Conservation (phyloP, 495 filamentous ascomycete genomes). For the Aspergillus bertholletiae region DNA sequence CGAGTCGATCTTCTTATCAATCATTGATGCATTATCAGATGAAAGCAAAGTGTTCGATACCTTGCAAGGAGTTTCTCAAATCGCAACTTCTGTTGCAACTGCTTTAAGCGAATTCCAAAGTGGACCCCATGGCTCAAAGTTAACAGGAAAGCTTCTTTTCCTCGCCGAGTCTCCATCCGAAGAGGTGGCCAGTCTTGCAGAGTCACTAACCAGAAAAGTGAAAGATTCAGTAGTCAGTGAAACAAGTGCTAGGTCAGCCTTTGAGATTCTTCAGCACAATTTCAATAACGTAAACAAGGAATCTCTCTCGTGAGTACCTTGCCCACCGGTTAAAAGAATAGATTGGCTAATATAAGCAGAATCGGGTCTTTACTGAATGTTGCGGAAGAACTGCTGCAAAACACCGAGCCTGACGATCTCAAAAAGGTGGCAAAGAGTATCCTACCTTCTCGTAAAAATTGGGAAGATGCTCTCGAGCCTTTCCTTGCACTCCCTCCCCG, state of each 20-base stretch:
- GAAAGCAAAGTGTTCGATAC: constrained; percentile 28
- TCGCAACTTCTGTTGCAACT: constrained; percentile 33
- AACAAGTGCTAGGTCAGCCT: constrained; percentile 33
- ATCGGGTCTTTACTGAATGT: constrained; percentile 52
- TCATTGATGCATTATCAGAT: constrained; percentile 34
- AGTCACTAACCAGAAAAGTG: constrained; percentile 37
- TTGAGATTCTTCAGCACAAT: constrained; percentile 50
- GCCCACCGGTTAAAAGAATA: not conserved
- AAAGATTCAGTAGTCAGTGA: constrained; percentile 36
- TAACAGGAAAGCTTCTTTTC: constrained; percentile 54
- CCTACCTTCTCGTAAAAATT: constrained; percentile 45
- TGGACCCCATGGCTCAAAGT: constrained; percentile 44
- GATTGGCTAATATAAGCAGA: constrained; percentile 28
- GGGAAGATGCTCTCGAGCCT: constrained; percentile 50
- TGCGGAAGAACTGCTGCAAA: constrained; percentile 48
- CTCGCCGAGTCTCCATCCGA: constrained; percentile 55
- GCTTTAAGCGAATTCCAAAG: constrained; percentile 36
- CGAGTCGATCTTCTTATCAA: constrained; percentile 38
- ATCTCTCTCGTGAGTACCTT: constrained; percentile 49
- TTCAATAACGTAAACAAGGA: constrained; percentile 47
- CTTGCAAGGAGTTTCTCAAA: constrained; percentile 37
- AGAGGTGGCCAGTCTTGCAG: constrained; percentile 48
- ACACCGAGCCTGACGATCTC: constrained; percentile 26
- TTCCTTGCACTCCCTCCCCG: constrained; percentile 58
- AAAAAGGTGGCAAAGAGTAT: constrained; percentile 34